These are phyloP conservation scores for Capsella bursapastoris DNA, from an alignment of 345 rosid genomes.

Conservation along the genomic window DNA sequence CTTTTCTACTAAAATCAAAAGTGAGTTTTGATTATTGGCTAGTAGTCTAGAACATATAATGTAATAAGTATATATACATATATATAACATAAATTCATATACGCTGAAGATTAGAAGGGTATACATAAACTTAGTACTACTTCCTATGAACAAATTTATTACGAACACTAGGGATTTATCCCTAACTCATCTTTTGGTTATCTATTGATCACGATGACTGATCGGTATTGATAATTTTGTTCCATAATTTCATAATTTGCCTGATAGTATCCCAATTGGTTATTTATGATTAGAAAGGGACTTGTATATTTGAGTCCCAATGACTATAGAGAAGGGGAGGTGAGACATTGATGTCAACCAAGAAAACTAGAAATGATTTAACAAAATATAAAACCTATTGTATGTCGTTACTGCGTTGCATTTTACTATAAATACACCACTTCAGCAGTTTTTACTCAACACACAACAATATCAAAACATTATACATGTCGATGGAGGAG, in stretches of 20 bases:
- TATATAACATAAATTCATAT: neutral
- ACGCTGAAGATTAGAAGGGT: neutral
- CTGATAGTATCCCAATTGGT: neutral
- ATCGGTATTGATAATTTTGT: neutral
- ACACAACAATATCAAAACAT: conserved; percentile 16
- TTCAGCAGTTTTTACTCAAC: conserved; percentile 5
- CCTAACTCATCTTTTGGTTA: neutral
- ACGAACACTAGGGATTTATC: neutral
- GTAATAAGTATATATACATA: neutral
- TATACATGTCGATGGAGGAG: conserved; percentile 29
- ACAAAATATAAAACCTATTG: conserved; percentile 2
- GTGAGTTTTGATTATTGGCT: conserved; percentile 13
- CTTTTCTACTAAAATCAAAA: conserved; percentile 7
- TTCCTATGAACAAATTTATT: neutral
- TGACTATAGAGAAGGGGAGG: neutral
- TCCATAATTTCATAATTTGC: neutral
- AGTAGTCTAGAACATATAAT: neutral
- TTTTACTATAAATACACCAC: conserved; percentile 39
- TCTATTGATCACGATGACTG: neutral
- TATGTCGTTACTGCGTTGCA: neutral
- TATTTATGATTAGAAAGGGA: neutral
- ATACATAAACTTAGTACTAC: neutral
- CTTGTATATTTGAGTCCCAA: conserved; percentile 26
- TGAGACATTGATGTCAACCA: conserved; percentile 28
- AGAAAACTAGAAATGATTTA: conserved; percentile 17